Conservation (phyloP, 345 rosid genomes). For the Turnera subulata region DNA sequence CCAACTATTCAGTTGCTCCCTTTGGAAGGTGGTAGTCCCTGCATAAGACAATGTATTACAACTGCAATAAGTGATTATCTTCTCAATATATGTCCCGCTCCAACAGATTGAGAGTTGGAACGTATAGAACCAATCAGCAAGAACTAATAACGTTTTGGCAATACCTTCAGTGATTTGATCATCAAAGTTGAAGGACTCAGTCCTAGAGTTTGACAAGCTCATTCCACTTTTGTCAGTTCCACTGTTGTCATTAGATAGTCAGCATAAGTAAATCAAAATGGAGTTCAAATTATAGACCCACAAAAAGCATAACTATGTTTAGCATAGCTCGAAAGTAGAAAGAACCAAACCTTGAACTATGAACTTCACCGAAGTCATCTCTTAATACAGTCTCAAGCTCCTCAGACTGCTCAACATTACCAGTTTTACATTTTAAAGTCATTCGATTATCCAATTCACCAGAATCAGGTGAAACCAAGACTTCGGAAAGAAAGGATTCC, state of each 20-base stretch:
- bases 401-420: constrained; percentile 28
- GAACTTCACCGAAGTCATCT: constrained; percentile 18
- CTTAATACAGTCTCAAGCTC: constrained; percentile 28
- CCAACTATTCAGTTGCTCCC: constrained; percentile 64
- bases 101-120: neutral
- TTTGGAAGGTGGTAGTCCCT: constrained; percentile 59
- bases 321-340: constrained; percentile 6
- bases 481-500: constrained; percentile 12
- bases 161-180: constrained; percentile 58
- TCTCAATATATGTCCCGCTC: constrained; percentile 3
- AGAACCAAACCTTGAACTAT: constrained; percentile 34
- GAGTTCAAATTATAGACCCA: no score
- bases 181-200: constrained; percentile 20
- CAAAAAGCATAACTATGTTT: neutral
- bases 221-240: constrained; percentile 34
- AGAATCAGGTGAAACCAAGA: constrained; percentile 23
- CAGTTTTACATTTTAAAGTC: constrained; percentile 26
- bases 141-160: constrained; percentile 1
- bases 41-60: constrained; percentile 17
- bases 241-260: constrained; percentile 4
- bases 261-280: no score
- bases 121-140: constrained; percentile 5
- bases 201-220: constrained; percentile 26
- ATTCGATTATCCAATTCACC: constrained; percentile 16
- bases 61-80: constrained; percentile 11